Evolutionary conservation across 768 basidiomycete genomes (phyloP).

Genomic region (Ramaria sp.): DNA sequence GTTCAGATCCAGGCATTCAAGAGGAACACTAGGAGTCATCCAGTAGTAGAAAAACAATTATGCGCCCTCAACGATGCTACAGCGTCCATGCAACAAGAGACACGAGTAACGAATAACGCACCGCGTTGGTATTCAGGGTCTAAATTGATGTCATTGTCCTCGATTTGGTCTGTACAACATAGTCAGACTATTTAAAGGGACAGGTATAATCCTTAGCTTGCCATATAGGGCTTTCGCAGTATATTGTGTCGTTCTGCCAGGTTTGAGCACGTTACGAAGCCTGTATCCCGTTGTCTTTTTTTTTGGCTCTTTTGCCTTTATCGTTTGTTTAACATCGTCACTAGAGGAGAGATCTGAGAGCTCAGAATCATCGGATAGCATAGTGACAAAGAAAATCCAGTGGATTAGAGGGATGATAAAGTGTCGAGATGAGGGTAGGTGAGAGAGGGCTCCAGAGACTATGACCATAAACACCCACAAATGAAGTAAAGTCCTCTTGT

Average conservation of each 20-base stretch:
- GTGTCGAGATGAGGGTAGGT: too few relatives aligned
- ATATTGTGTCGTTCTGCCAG: slow-evolving; percentile 30
- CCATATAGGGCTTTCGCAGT: slow-evolving; percentile 35
- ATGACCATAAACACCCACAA: slow-evolving; percentile 2
- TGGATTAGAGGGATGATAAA: too few relatives aligned
- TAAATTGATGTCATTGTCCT: slow-evolving; percentile 51
- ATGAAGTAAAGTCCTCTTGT: too few relatives aligned
- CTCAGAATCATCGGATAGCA: slow-evolving; percentile 32
- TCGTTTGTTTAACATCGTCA: slow-evolving; percentile 23
- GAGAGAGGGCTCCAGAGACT: too few relatives aligned
- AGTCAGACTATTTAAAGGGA: not conserved
- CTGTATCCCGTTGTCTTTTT: slow-evolving; percentile 21
- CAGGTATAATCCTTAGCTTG: slow-evolving; percentile 15
- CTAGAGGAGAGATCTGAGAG: slow-evolving; percentile 35
- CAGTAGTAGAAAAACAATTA: not conserved
- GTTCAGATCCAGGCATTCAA: too few relatives aligned
- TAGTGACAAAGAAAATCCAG: slow-evolving; percentile 18
- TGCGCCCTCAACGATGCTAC: not conserved
- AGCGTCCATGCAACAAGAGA: not conserved
- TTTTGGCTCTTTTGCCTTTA: slow-evolving; percentile 17
- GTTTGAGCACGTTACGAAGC: slow-evolving; percentile 22
- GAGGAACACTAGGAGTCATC: not conserved
- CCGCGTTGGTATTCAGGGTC: slow-evolving; percentile 76
- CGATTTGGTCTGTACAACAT: slow-evolving; percentile 44
- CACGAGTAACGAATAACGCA: slow-evolving; percentile 16